phyloP scores from a whole-genome alignment of 257 asterid genomes.

The Handroanthus guayacan region DNA sequence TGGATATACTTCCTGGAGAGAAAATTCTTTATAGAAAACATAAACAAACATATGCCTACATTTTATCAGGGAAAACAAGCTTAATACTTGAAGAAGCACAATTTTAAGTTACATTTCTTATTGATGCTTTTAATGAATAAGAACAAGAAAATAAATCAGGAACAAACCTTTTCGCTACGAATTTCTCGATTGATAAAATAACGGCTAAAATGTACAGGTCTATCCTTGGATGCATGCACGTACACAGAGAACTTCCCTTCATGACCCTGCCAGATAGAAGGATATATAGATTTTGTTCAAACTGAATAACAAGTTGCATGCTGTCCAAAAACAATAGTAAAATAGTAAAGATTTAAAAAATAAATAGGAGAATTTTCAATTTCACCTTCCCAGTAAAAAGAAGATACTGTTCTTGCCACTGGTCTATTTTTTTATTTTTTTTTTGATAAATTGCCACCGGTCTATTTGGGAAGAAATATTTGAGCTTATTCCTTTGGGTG shows the following conservation, averaged over 20 bases:
- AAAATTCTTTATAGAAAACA: no score
- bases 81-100: not conserved
- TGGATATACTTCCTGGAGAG: no score
- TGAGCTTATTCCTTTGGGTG: not conserved
- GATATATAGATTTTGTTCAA: not conserved
- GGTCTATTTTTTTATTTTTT: no score
- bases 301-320: not conserved
- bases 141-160: conserved; percentile 25
- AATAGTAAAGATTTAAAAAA: not conserved
- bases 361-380: not conserved
- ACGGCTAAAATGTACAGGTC: conserved; percentile 97
- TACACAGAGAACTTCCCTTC: conserved; percentile 97
- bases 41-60: no score
- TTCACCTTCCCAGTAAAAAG: not conserved
- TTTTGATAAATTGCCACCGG: not conserved
- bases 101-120: not conserved
- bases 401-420: not conserved
- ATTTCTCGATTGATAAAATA: conserved; percentile 90
- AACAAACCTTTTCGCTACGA: conserved; percentile 85
- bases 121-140: conserved; percentile 11
- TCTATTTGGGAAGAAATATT: conserved; percentile 6
- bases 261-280: conserved; percentile 74
- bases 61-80: no score
- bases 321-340: not conserved
- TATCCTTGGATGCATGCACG: conserved; percentile 95